Conservation (phyloP, 2,329 filamentous ascomycete genomes). For the Curvularia lunata region DNA sequence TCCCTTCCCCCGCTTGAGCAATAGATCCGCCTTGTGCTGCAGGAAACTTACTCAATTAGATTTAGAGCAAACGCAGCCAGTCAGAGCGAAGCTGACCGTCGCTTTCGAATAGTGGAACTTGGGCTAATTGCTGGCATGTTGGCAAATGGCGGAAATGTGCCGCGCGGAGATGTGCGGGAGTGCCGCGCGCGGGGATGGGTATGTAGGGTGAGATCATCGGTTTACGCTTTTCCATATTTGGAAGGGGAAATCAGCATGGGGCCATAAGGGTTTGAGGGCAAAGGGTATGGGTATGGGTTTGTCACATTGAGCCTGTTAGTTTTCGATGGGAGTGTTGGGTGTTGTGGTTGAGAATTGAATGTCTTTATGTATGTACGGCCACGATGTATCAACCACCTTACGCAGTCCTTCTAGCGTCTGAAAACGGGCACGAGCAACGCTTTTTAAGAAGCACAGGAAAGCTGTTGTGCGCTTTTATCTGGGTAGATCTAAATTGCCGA, state of each 20-base stretch:
- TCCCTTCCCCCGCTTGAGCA: not conserved
- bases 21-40: no score
- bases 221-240: not conserved
- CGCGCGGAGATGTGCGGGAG: not conserved
- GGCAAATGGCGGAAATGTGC: slow-evolving; percentile 3
- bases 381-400: not conserved
- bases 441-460: not conserved
- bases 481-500: not conserved
- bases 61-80: no score
- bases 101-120: not conserved
- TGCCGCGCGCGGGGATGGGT: slow-evolving; percentile 1
- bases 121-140: slow-evolving; percentile 1
- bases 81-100: no score
- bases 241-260: not conserved
- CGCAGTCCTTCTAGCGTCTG: not conserved
- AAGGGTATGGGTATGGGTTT: not conserved
- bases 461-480: not conserved
- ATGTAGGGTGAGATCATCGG: slow-evolving; percentile 15
- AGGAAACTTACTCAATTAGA: no score
- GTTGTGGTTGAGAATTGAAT: not conserved
- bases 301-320: not conserved
- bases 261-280: not conserved
- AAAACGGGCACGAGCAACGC: not conserved
- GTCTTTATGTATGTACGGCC: not conserved
- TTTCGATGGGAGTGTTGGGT: not conserved